These are phyloP conservation scores for Jaltomata sinuosa DNA, from an alignment of 257 asterid species.

Conservation along the genomic window DNA sequence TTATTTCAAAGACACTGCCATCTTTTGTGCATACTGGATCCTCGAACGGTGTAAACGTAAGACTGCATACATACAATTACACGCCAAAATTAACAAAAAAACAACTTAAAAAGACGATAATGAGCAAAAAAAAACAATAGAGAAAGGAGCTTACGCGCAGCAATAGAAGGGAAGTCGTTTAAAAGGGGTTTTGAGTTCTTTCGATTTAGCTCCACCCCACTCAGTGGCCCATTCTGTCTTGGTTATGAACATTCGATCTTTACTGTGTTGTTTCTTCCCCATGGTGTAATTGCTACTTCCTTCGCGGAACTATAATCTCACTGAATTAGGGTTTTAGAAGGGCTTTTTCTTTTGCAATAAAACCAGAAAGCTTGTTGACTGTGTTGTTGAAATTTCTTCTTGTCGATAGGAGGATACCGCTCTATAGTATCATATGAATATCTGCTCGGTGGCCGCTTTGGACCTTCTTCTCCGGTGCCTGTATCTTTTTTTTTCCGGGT, in stretches of 20 bases:
- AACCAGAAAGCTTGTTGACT: neutral
- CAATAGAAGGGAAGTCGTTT: constrained; percentile 95
- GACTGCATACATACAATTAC: constrained; percentile 35
- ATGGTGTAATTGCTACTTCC: constrained; percentile 11
- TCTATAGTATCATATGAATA: neutral
- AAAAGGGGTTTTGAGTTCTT: constrained; percentile 68
- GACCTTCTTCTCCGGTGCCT: neutral
- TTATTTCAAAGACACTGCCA: constrained; percentile 77
- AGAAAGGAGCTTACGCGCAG: constrained; percentile 65
- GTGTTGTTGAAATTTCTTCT: neutral
- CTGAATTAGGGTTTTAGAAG: neutral
- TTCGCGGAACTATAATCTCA: neutral
- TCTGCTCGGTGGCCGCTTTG: neutral
- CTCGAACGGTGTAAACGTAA: constrained; percentile 93
- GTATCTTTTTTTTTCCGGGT: neutral
- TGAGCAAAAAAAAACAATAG: neutral
- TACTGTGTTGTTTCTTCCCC: constrained; percentile 99
- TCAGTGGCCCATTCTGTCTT: constrained; percentile 99
- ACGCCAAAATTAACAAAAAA: neutral
- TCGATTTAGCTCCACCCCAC: constrained; percentile 99
- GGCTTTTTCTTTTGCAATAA: neutral
- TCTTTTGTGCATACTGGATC: constrained; percentile 86
- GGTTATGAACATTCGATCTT: constrained; percentile 90
- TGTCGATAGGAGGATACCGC: neutral
- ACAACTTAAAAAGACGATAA: neutral